phyloP scores from a whole-genome alignment of 2,329 filamentous ascomycete species.

The Neobulgaria alba region DNA sequence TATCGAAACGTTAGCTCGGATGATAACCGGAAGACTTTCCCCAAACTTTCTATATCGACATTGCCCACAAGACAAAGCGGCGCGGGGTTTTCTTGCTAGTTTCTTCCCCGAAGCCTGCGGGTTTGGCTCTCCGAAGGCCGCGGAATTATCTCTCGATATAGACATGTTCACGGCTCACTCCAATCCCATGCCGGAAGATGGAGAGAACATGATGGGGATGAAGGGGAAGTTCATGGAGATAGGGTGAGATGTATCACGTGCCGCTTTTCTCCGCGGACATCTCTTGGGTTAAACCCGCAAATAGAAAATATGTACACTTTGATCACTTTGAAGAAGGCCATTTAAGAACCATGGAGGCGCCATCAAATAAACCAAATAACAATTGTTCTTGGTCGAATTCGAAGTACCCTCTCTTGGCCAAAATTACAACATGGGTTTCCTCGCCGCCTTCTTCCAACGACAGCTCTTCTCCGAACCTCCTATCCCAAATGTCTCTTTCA shows the following conservation, averaged over 20 bases:
- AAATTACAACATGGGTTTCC: constrained; percentile 1
- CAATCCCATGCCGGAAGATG: not conserved
- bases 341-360: no score
- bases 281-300: not conserved
- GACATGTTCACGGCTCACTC: not conserved
- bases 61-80: constrained; percentile 15
- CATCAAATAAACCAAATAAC: no score
- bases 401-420: no score
- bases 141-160: not conserved
- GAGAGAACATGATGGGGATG: not conserved
- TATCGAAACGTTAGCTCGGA: constrained; percentile 22
- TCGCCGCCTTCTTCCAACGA: constrained; percentile 4
- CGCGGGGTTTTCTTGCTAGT: constrained; percentile 10
- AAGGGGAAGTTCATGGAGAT: not conserved
- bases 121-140: no score
- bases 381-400: no score
- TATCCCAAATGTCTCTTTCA: not conserved
- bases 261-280: not conserved
- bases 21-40: not conserved
- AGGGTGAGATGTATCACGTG: not conserved
- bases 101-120: no score
- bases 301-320: not conserved
- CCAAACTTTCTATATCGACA: constrained; percentile 18
- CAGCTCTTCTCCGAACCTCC: constrained; percentile 6
- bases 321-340: no score